A percentile compares a stretch with the other conserved stretches of the same genome.
phyloP scores from a whole-genome alignment of 2,329 filamentous ascomycete species.

The Hortaea sp. region DNA sequence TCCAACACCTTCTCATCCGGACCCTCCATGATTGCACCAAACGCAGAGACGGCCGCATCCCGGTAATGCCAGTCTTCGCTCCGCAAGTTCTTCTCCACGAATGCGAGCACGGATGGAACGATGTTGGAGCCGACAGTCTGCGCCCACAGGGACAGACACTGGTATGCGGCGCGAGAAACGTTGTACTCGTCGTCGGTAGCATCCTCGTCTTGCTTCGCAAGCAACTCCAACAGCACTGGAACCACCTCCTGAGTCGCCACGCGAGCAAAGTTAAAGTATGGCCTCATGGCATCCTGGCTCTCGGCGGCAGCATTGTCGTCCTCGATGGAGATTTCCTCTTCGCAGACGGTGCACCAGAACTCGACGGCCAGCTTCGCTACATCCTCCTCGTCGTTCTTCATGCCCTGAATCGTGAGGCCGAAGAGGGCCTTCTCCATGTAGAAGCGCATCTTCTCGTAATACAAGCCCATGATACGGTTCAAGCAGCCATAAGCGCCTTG shows the following conservation, averaged over 20 bases:
- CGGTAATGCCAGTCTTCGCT: conserved; percentile 89
- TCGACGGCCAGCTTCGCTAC: conserved; percentile 96
- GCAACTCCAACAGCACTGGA: conserved; percentile 74
- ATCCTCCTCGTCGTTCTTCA: conserved; percentile 97
- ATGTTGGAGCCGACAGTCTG: conserved; percentile 80
- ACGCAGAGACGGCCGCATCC: conserved; percentile 92
- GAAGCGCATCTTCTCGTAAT: conserved; percentile 99
- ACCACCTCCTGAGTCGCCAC: conserved; percentile 92
- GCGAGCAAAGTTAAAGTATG: conserved; percentile 91
- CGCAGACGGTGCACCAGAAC: conserved; percentile 99
- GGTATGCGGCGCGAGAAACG: conserved; percentile 85
- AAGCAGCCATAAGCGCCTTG: conserved; percentile 93
- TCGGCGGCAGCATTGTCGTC: conserved; percentile 77
- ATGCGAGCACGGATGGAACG: conserved; percentile 75
- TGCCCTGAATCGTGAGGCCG: conserved; percentile 90
- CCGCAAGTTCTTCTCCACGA: conserved; percentile 85
- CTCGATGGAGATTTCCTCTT: conserved; percentile 95
- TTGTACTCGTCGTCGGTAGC: conserved; percentile 97
- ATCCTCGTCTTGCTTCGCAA: conserved; percentile 97
- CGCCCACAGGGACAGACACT: conserved; percentile 89
- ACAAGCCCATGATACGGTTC: conserved; percentile 96
- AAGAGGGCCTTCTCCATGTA: conserved; percentile 99
- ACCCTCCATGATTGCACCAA: conserved; percentile 97
- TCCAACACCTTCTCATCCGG: conserved; percentile 87
- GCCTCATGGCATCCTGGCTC: conserved; percentile 68